These are phyloP conservation scores for Arthrobotrys megalospora DNA, from an alignment of 2,329 filamentous ascomycete species.

Conservation along the genomic window DNA sequence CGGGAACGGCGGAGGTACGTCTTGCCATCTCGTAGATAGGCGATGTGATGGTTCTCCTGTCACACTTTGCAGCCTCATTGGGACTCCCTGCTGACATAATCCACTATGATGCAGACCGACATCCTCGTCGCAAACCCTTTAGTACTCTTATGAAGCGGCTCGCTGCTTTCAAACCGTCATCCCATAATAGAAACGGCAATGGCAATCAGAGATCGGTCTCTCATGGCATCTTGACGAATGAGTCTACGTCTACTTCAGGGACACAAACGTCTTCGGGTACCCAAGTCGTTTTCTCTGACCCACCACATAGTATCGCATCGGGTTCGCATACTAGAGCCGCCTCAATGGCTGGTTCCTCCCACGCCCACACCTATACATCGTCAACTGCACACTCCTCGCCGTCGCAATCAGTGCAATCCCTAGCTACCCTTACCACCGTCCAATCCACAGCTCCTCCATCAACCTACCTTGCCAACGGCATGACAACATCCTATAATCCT, in stretches of 20 bases:
- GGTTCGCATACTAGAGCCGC: constrained; percentile 72
- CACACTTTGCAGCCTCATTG: constrained; percentile 11
- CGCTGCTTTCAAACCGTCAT: constrained; percentile 84
- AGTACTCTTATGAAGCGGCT: constrained; percentile 95
- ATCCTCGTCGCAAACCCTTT: constrained; percentile 79
- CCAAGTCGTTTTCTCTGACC: constrained; percentile 72
- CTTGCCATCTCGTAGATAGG: background rate
- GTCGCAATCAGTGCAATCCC: constrained; percentile 82
- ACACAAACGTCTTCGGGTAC: constrained; percentile 67
- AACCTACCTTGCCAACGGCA: constrained; percentile 56
- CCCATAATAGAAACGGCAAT: constrained; percentile 72
- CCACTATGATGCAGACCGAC: constrained; percentile 36
- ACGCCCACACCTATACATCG: constrained; percentile 71
- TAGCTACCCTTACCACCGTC: constrained; percentile 87
- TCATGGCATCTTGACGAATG: constrained; percentile 39
- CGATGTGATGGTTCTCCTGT: constrained; percentile 29
- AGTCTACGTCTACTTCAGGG: constrained; percentile 40
- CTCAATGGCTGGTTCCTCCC: constrained; percentile 74
- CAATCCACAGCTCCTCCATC: constrained; percentile 79
- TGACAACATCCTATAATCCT: constrained; percentile 62
- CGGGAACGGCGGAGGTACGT: constrained; percentile 44
- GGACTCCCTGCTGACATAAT: constrained; percentile 26
- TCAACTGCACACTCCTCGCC: constrained; percentile 81
- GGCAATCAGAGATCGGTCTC: constrained; percentile 63
- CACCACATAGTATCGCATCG: constrained; percentile 69